phyloP scores from a whole-genome alignment of 208 protist species.

The Acanthamoeba rhysodes region DNA sequence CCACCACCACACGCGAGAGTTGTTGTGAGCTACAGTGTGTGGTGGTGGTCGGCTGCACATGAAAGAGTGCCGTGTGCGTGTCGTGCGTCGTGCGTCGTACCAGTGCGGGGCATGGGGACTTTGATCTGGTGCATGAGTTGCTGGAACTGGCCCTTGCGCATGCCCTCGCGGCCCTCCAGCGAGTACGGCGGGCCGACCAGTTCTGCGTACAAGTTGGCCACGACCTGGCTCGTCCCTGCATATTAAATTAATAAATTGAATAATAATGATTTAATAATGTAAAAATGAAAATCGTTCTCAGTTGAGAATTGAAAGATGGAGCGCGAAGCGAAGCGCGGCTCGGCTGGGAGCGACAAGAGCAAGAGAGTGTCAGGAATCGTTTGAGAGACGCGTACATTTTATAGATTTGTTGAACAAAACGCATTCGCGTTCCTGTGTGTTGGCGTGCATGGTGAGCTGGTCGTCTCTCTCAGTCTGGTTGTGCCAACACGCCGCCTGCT shows the following conservation, averaged over 20 bases:
- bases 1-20: no score
- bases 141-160: slow-evolving; percentile 59
- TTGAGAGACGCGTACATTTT: neutral
- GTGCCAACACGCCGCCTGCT: no score
- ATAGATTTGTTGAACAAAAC: slow-evolving; percentile 44
- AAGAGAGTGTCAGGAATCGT: no score
- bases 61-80: no score
- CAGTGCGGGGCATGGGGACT: slow-evolving; percentile 50
- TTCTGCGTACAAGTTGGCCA: neutral
- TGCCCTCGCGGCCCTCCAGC: slow-evolving; percentile 29
- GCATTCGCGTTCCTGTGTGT: slow-evolving; percentile 28
- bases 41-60: no score
- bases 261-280: neutral
- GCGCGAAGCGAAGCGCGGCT: no score
- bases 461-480: no score
- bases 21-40: no score
- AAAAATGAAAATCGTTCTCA: no score
- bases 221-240: neutral
- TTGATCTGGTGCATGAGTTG: slow-evolving; percentile 46
- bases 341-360: no score
- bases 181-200: slow-evolving; percentile 19
- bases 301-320: neutral
- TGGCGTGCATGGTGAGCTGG: slow-evolving; percentile 32
- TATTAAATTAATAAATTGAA: neutral
- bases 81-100: neutral